Conservation (phyloP, 768 basidiomycete species). For the Albatrellus ellisii region DNA sequence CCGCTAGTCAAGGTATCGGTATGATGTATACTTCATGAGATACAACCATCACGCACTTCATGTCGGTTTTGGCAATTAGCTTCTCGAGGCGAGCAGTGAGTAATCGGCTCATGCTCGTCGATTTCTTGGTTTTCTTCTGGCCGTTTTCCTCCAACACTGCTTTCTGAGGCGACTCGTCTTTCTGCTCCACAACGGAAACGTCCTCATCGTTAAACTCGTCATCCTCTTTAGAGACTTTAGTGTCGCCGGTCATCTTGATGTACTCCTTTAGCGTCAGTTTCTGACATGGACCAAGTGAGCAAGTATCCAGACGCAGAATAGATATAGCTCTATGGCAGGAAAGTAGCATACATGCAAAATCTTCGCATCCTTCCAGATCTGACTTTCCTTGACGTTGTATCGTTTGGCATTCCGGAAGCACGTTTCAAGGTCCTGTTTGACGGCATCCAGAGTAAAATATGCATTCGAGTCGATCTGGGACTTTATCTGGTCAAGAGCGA, state of each 20-base stretch:
- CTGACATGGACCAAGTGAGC: conserved; percentile 17
- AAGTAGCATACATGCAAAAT: conserved; percentile 49
- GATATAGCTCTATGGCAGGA: neutral
- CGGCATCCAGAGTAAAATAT: conserved; percentile 52
- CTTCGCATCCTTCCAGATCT: conserved; percentile 75
- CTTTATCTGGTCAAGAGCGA: conserved; percentile 85
- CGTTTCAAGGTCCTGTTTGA: conserved; percentile 60
- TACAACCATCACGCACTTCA: conserved; percentile 34
- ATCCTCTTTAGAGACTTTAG: too few species aligned
- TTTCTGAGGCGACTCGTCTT: too few species aligned
- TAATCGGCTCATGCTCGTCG: conserved; percentile 49
- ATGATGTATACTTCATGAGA: conserved; percentile 2
- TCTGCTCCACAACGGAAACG: conserved; percentile 27
- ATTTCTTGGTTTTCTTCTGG: conserved; percentile 40
- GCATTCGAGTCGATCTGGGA: conserved; percentile 45
- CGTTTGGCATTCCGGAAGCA: conserved; percentile 73
- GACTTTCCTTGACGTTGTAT: conserved; percentile 72
- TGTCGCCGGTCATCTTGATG: conserved; percentile 29
- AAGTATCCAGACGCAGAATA: neutral
- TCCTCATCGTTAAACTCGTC: conserved; percentile 24
- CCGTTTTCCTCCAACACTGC: conserved; percentile 31
- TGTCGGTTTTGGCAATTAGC: conserved; percentile 58
- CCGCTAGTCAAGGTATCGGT: conserved; percentile 33
- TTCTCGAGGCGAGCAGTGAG: conserved; percentile 63
- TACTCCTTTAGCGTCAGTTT: conserved; percentile 37